Percentiles rank a stretch among this genome's conserved stretches.
Evolutionary conservation across 495 filamentous ascomycete genomes (phyloP).

Genomic region (Parathielavia appendiculata): DNA sequence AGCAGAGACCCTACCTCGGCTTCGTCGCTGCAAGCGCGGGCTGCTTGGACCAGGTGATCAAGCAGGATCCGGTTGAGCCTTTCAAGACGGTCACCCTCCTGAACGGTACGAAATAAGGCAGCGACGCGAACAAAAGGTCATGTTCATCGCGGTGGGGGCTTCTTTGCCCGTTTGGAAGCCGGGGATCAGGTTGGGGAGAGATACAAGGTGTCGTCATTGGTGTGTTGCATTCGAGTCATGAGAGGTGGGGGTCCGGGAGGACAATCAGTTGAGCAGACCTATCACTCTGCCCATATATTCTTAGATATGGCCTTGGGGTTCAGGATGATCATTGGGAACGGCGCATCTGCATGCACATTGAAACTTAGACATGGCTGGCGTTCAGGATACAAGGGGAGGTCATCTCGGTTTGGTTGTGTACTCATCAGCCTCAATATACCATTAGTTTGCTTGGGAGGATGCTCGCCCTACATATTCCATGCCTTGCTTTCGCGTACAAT

Average conservation of each 20-base stretch:
- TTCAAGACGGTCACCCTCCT: slow-evolving; percentile 6
- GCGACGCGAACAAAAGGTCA: neutral
- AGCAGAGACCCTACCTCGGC: slow-evolving; percentile 18
- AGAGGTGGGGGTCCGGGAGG: neutral
- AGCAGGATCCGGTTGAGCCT: slow-evolving; percentile 16
- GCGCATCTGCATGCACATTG: slow-evolving; percentile 10
- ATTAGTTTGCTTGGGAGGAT: neutral
- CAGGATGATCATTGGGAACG: neutral
- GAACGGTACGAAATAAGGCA: slow-evolving; percentile 6
- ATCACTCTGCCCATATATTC: slow-evolving; percentile 1
- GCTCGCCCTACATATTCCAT: no score
- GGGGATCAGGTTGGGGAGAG: neutral
- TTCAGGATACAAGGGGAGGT: slow-evolving; percentile 10
- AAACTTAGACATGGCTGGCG: slow-evolving; percentile 10
- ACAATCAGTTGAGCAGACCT: neutral
- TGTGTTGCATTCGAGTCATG: neutral
- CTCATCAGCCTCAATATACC: neutral
- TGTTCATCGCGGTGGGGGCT: neutral
- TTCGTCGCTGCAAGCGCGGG: slow-evolving; percentile 22
- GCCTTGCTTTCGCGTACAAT: no score
- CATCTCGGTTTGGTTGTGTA: neutral
- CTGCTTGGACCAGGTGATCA: slow-evolving; percentile 13
- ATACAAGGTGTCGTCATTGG: neutral
- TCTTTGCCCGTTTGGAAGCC: neutral
- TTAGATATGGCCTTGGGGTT: neutral